Evolutionary conservation across 306 rosid genomes (phyloP), one percentile per base, ranked within the genome.

Genomic region (Cotoneaster glaucophyllus): DNA sequence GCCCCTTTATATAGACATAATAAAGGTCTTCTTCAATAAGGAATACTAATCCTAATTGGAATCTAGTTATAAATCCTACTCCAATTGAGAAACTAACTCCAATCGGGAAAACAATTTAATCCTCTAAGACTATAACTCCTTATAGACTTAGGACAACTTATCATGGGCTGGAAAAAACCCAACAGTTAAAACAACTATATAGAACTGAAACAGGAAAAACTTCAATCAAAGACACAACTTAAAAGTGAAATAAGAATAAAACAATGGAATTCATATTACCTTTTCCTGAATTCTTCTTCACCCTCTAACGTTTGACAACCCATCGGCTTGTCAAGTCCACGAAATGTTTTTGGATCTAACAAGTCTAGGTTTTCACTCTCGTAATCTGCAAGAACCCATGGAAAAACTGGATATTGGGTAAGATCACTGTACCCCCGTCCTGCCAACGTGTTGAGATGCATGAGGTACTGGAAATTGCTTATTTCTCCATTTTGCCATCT

Each of bases 391-490:
- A 96, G 96, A 76, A 93, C 93, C 99, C 99, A 96, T 43, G 99
- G 99, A 76, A 96, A 96, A 76, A 96, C 99, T 53, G 99, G 99
- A 83, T 92, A 96, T 74, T 96, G 99, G 64, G 99, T 96, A 78
- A 96, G 98, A 86, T 96, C 99, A 79, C 97, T 96, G 83, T 96
- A 96, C 54, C 99, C 99, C 66, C 99, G 99, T 56, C 99, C 99
- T n/a, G 99, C 99, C 87, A 93, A 89, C 74, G 99, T 96, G 78
- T 96, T 96, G 64, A 96, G 98, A 87, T 93, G 97, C 99, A 96
- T 96, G 81, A 96, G 98, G 85, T 96, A 96, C 74, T 96, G 99
- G 79, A 96, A 96, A 79, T 96, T 96, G 93, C 96, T 96, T 76
- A 93, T 96, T 84, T 96, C 99, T 74, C 99, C 99, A 86, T 73